These are phyloP conservation scores for Eremothecium sinecaudum DNA, from an alignment of 1,139 yeast species.

Conservation along the genomic window DNA sequence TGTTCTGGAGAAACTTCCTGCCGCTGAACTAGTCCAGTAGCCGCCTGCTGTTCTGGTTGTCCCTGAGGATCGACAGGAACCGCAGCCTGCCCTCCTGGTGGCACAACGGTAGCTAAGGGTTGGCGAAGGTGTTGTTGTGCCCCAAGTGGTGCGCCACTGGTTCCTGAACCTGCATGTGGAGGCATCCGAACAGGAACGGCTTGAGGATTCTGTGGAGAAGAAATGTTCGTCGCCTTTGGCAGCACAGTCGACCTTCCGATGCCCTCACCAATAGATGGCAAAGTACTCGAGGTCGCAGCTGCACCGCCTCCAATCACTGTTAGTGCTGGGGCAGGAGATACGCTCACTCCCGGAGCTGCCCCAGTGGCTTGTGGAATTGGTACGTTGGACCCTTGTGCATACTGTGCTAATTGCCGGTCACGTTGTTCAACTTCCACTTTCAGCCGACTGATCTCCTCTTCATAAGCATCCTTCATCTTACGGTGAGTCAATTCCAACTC, in stretches of 20 bases:
- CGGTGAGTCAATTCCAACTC: conserved; percentile 92
- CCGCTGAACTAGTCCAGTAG: conserved; percentile 22
- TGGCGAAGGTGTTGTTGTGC: conserved; percentile 7
- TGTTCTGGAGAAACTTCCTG: conserved; percentile 22
- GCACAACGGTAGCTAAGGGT: conserved; percentile 13
- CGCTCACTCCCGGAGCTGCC: conserved; percentile 6
- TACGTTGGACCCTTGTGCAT: conserved; percentile 14
- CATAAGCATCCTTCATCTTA: conserved; percentile 91
- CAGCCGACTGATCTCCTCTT: conserved; percentile 79
- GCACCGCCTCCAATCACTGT: conserved; percentile 1
- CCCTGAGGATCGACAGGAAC: conserved; percentile 19
- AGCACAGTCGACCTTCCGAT: not conserved
- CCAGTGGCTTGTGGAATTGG: conserved; percentile 7
- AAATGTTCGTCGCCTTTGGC: conserved; percentile 1
- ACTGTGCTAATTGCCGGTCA: conserved; percentile 46
- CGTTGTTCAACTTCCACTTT: conserved; percentile 77
- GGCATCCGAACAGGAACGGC: conserved; percentile 4
- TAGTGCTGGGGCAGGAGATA: conserved; percentile 3
- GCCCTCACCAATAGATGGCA: conserved; percentile 5
- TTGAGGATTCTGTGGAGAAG: conserved; percentile 4
- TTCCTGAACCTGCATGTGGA: conserved; percentile 1
- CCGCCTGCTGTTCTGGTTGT: conserved; percentile 17
- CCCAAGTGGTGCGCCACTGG: conserved; percentile 6
- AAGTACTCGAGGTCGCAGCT: conserved; percentile 2
- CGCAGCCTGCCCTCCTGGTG: conserved; percentile 5